Conservation (phyloP, 2,329 filamentous ascomycete species). For the Talaromyces sp. region DNA sequence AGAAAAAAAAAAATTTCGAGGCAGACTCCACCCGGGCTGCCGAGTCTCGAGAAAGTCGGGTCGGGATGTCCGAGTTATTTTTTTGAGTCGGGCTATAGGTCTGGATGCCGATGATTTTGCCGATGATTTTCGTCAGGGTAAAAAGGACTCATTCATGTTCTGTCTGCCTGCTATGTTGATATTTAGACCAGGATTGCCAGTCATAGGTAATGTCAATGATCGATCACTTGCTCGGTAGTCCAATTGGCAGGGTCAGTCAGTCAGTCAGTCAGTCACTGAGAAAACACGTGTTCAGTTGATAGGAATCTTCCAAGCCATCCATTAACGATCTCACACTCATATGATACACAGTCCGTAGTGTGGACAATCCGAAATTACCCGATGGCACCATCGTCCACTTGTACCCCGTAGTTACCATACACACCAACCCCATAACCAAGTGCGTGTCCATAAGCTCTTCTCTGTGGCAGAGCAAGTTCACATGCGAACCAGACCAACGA, state of each 20-base stretch:
- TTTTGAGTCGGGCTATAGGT: neutral
- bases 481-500: neutral
- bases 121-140: neutral
- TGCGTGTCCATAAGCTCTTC: constrained; percentile 1
- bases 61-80: constrained; percentile 1
- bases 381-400: neutral
- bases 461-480: neutral
- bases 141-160: neutral
- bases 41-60: neutral
- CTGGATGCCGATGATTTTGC: constrained; percentile 1
- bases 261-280: neutral
- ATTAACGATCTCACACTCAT: neutral
- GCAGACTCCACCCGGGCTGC: neutral
- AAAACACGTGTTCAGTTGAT: neutral
- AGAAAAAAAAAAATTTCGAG: neutral
- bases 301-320: neutral
- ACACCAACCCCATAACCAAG: neutral
- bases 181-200: neutral
- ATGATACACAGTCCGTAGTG: neutral
- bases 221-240: neutral
- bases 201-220: neutral
- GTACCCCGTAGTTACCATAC: neutral
- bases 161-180: neutral
- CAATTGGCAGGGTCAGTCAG: neutral
- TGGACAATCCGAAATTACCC: constrained; percentile 11